Evolutionary conservation across 2,329 filamentous ascomycete species (phyloP).

Genomic region (Lomentospora prolificans): DNA sequence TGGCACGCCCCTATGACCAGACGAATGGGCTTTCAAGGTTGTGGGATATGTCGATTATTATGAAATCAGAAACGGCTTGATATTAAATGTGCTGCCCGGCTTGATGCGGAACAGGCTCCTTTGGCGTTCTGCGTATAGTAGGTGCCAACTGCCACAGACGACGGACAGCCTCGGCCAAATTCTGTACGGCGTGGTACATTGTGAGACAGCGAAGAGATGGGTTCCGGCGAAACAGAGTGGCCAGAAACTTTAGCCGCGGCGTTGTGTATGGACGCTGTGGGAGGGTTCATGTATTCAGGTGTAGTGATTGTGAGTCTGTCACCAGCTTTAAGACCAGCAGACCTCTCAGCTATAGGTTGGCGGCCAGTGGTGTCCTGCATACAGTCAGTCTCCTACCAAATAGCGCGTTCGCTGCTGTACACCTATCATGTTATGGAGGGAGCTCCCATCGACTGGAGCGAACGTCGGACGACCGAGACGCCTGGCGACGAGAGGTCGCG

Average conservation of each 20-base stretch:
- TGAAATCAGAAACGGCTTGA: constrained; percentile 8
- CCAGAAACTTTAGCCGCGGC: constrained; percentile 7
- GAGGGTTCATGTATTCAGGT: not conserved
- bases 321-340: not conserved
- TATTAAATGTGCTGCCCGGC: constrained; percentile 7
- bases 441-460: not conserved
- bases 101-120: not conserved
- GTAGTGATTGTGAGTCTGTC: constrained; percentile 1
- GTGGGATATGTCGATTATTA: constrained; percentile 1
- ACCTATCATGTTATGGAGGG: not conserved
- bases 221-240: not conserved
- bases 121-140: not conserved
- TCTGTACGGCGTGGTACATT: not conserved
- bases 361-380: not conserved
- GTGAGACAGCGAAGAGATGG: not conserved
- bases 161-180: constrained; percentile 3
- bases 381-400: not conserved
- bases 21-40: not conserved
- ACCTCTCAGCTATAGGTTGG: not conserved
- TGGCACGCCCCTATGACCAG: not conserved
- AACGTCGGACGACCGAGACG: not conserved
- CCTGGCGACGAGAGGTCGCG: not conserved
- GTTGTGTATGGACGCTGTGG: constrained; percentile 1
- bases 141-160: not conserved
- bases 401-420: not conserved